A percentile compares a stretch with the other conserved stretches of the same genome.
Evolutionary conservation across 345 rosid genomes (phyloP).

Genomic region (Populus euphratica): DNA sequence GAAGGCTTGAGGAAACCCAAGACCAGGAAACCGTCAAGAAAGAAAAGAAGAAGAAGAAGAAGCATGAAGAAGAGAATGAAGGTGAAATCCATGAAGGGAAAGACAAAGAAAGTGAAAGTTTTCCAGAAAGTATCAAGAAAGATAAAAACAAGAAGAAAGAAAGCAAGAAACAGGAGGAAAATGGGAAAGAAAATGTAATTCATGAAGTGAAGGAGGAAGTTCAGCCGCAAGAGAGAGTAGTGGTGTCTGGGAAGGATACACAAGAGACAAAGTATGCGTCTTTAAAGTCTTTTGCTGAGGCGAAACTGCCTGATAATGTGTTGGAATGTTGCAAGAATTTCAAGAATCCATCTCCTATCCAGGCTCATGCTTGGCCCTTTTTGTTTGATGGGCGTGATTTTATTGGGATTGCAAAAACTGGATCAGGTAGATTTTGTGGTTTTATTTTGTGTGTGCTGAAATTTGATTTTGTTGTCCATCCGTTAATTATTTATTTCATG

Average conservation of each 20-base stretch:
- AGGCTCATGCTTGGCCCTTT: conserved; percentile 92
- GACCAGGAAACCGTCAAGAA: conserved; percentile 5
- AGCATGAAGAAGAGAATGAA: conserved; percentile 25
- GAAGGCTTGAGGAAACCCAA: conserved; percentile 25
- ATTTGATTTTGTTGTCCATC: neutral
- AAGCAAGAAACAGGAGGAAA: conserved; percentile 9
- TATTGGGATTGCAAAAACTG: conserved; percentile 91
- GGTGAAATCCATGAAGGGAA: conserved; percentile 7
- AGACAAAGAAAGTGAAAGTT: conserved; percentile 3
- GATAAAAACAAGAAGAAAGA: conserved; percentile 27
- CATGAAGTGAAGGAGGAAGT: conserved; percentile 12
- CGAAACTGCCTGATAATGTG: conserved; percentile 66
- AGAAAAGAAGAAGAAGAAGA: conserved; percentile 27
- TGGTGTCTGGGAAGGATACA: conserved; percentile 59
- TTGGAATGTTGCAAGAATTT: conserved; percentile 71
- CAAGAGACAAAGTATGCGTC: conserved; percentile 61
- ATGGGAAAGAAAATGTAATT: neutral
- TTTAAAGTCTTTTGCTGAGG: conserved; percentile 46
- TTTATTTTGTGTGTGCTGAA: neutral
- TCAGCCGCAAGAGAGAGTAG: conserved; percentile 39
- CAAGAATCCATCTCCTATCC: conserved; percentile 80
- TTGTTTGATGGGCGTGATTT: conserved; percentile 85
- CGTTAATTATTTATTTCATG: neutral
- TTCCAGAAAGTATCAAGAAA: conserved; percentile 11
- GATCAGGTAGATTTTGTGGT: conserved; percentile 61